Percentiles rank a stretch among this genome's conserved stretches.
These are phyloP conservation scores for Aspergillus pseudotamarii DNA, from an alignment of 2,329 filamentous ascomycete species.

Conservation along the genomic window DNA sequence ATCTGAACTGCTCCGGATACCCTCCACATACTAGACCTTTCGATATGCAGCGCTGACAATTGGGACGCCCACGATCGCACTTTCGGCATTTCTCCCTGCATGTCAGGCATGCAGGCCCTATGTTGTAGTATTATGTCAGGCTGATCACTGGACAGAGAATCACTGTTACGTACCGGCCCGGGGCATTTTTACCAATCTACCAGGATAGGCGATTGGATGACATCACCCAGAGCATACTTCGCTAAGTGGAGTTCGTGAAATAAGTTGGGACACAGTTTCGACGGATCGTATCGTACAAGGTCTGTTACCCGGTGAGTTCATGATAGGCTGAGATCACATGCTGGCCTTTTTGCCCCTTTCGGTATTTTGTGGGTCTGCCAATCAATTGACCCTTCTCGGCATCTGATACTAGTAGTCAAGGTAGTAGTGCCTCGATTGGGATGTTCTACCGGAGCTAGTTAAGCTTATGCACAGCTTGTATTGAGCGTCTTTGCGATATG, in stretches of 20 bases:
- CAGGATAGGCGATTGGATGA: neutral
- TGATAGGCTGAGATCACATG: slow-evolving; percentile 1
- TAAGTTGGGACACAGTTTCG: neutral
- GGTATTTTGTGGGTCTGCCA: neutral
- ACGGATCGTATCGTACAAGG: neutral
- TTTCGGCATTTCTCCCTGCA: slow-evolving; percentile 37
- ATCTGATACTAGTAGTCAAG: neutral
- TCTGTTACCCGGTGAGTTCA: neutral
- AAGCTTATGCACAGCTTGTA: neutral
- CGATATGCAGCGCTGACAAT: slow-evolving; percentile 32
- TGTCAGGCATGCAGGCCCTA: slow-evolving; percentile 37
- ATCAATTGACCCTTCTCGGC: neutral
- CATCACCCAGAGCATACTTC: neutral
- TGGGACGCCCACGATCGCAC: slow-evolving; percentile 35
- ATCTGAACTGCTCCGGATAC: slow-evolving; percentile 37
- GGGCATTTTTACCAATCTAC: slow-evolving; percentile 9
- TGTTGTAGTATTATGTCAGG: neutral
- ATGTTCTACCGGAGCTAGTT: neutral
- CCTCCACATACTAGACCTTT: slow-evolving; percentile 35
- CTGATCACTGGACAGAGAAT: neutral
- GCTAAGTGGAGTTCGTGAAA: neutral
- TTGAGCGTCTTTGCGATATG: neutral
- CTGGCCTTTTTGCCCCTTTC: neutral
- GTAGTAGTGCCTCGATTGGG: neutral
- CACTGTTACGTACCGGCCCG: slow-evolving; percentile 13